A percentile compares a stretch with the other conserved stretches of the same genome.
Evolutionary conservation across 1,284 basidiomycete species (phyloP).

Genomic region (Melanopsichium pennsylvanicum): DNA sequence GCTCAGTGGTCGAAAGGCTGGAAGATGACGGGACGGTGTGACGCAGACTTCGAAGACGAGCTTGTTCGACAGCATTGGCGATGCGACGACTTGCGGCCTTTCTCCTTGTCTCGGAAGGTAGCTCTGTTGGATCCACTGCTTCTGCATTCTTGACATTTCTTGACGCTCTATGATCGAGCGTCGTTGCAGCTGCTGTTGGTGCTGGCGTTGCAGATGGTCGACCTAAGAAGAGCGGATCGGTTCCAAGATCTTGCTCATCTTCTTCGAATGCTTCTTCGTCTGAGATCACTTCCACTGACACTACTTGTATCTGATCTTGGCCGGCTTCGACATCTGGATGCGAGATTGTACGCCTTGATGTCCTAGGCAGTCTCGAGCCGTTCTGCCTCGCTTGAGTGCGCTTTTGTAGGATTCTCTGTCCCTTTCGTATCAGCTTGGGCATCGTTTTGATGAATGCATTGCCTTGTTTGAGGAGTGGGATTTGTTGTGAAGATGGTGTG

Average conservation of each 20-base stretch:
- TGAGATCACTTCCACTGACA: background rate
- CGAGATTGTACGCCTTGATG: background rate
- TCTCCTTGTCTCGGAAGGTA: slow-evolving; percentile 38
- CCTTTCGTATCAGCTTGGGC: slow-evolving; percentile 45
- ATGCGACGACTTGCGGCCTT: slow-evolving; percentile 32
- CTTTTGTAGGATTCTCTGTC: slow-evolving; percentile 39
- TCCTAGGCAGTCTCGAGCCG: background rate
- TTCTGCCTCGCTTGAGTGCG: slow-evolving; percentile 18
- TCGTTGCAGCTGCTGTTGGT: slow-evolving; percentile 1
- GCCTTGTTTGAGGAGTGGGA: no score
- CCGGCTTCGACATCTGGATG: no score
- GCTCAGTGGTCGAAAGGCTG: background rate
- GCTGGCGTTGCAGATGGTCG: slow-evolving; percentile 22
- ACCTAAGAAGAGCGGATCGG: slow-evolving; percentile 22
- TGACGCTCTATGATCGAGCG: background rate
- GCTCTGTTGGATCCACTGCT: slow-evolving; percentile 27
- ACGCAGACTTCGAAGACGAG: slow-evolving; percentile 19
- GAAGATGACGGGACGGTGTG: background rate
- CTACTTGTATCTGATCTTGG: no score
- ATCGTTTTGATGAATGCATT: slow-evolving; percentile 7
- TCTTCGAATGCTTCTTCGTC: background rate
- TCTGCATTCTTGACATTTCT: background rate
- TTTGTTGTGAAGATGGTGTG: background rate
- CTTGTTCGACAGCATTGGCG: slow-evolving; percentile 33
- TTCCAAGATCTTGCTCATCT: background rate